A percentile compares a stretch with the other conserved stretches of the same genome.
These are phyloP conservation scores for Apiotrichum laibachii DNA, from an alignment of 1,284 basidiomycete species.

Conservation along the genomic window DNA sequence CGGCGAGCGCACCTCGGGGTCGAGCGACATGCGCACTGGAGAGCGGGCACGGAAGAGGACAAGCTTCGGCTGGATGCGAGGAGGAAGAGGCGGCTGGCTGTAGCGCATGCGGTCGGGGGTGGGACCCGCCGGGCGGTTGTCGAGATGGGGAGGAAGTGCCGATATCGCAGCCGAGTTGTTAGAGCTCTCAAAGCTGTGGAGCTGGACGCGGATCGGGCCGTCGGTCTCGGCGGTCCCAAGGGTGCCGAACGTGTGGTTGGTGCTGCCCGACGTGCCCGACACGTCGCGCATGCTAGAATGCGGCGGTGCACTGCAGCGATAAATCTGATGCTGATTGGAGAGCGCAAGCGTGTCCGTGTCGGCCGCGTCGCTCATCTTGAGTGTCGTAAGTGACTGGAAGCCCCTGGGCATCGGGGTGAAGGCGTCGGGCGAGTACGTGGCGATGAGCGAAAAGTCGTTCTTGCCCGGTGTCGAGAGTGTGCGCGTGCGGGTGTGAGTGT, in stretches of 20 bases:
- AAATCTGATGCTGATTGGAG: neutral
- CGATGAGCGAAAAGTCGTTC: conserved; percentile 22
- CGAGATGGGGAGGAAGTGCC: neutral
- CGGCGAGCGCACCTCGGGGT: neutral
- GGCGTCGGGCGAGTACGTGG: conserved; percentile 35
- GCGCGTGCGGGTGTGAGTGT: neutral
- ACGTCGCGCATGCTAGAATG: neutral
- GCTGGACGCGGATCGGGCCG: conserved; percentile 1
- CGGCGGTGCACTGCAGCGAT: neutral
- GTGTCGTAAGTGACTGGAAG: conserved; percentile 32
- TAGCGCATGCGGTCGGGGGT: neutral
- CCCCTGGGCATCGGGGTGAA: conserved; percentile 31
- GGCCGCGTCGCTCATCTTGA: neutral
- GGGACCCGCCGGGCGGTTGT: neutral
- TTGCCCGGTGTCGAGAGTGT: conserved; percentile 4
- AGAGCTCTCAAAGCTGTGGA: neutral
- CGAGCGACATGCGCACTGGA: neutral
- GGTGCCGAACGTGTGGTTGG: neutral
- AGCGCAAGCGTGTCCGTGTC: neutral
- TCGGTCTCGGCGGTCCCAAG: neutral
- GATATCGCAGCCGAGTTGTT: neutral
- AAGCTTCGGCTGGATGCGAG: neutral
- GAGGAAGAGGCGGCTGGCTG: neutral
- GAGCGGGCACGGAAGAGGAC: no score
- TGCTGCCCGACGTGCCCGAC: neutral